Percentiles rank a stretch among this genome's conserved stretches.
Conservation (phyloP, 441 rosid species). For the Daphne laureola region DNA sequence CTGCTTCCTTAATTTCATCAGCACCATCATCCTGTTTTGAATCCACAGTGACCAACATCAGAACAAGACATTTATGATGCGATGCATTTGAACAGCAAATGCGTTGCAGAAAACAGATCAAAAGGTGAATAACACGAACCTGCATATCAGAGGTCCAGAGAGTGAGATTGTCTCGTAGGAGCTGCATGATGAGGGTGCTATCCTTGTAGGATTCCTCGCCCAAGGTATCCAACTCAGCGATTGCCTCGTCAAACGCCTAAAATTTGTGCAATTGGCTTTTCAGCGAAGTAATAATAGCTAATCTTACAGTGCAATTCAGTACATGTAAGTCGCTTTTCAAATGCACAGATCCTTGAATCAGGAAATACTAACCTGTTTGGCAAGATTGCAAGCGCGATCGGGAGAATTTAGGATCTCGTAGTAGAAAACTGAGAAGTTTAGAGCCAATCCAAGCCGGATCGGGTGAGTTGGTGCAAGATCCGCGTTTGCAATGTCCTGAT, state of each 20-base stretch:
- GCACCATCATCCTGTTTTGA: too few species aligned
- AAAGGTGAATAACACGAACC: too few species aligned
- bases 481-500: constrained; percentile 47
- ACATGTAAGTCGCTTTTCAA: too few species aligned
- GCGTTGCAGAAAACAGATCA: too few species aligned
- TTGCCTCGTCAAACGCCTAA: constrained; percentile 72
- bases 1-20: too few species aligned
- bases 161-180: constrained; percentile 67
- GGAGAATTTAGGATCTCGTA: constrained; percentile 64
- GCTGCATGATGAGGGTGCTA: constrained; percentile 69
- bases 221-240: constrained; percentile 63
- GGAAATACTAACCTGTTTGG: constrained; percentile 35
- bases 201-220: constrained; percentile 71
- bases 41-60: too few species aligned
- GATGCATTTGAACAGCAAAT: too few species aligned
- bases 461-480: constrained; percentile 58
- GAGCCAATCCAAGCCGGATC: constrained; percentile 48
- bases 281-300: too few species aligned
- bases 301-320: too few species aligned
- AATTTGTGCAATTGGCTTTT: too few species aligned
- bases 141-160: constrained; percentile 55
- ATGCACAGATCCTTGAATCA: too few species aligned
- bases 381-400: constrained; percentile 56
- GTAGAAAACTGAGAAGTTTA: constrained; percentile 58
- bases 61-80: too few species aligned